Evolutionary conservation across 345 rosid genomes (phyloP), one percentile per base, ranked within the genome.

Genomic region (Linum lewisii): DNA sequence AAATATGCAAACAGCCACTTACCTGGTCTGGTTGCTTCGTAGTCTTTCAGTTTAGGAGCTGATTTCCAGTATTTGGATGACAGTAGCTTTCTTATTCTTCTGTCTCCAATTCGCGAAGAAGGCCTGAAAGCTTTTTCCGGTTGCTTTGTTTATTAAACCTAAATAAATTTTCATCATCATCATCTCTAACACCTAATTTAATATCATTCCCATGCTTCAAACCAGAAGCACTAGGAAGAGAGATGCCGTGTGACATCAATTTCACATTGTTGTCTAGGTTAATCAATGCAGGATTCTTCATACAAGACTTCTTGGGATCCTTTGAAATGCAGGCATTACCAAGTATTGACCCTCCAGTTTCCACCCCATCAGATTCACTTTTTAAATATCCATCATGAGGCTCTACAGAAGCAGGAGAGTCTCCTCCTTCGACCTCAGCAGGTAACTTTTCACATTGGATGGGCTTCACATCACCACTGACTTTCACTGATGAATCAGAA

Each of bases 181-280:
- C 84, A 83, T 88, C 89, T 79, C 80, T 83, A 69, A 62, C 53
- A 78, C 70, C 85, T 85, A 86, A 74, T 62, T 77, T 84, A 73
- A 52, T 22, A 57, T 62, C 72, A 66, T 68, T 80, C 85, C 81
- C 75, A 63, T 42, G 78, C 72, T 73, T 77, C 58, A 79, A 64
- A 74, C 77, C 67, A 49, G 82, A 74, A 66, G 75, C 76, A 63
- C 57, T 67, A 59, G 58, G 59, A 76, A 69, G 53, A 62, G 44
- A 51, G 29, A 66, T 66, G 68, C 60, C 54, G 67, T 63, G 42
- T 24, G 63, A 57, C 49, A 76, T 62, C 66, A 74, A 58, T 61
- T 67, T 80, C 38, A 67, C 76, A 77, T 70, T 69, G 19, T 61
- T 75, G 58, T 71, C 75, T 51, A 63, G 63, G 68, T 66, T 74